A percentile compares a stretch with the other conserved stretches of the same genome.
Evolutionary conservation across 1,139 yeast genomes (phyloP).

Genomic region (Yamadazyma diospyri): DNA sequence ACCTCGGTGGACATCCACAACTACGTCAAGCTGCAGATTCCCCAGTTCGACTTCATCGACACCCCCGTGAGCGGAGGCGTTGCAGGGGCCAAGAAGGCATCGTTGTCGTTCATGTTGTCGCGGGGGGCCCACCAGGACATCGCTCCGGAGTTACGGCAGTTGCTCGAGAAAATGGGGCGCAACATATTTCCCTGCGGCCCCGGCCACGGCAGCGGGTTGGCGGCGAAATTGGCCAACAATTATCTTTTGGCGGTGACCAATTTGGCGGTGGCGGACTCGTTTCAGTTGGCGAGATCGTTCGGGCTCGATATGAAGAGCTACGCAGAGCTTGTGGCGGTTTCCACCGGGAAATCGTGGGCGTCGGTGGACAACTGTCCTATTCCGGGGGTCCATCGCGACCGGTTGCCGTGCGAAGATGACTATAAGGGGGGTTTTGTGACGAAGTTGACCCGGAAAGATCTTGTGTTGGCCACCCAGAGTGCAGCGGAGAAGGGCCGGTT

Average conservation of each 20-base stretch:
- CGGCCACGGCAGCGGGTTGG: conserved; percentile 53
- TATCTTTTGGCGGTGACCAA: conserved; percentile 56
- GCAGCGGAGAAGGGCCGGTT: conserved; percentile 36
- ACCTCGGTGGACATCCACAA: conserved; percentile 43
- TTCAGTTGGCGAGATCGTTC: conserved; percentile 53
- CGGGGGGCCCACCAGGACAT: conserved; percentile 26
- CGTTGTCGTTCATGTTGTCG: conserved; percentile 58
- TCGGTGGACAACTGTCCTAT: conserved; percentile 60
- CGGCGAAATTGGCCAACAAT: conserved; percentile 58
- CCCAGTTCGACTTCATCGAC: conserved; percentile 45
- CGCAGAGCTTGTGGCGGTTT: conserved; percentile 51
- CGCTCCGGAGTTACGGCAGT: conserved; percentile 22
- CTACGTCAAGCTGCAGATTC: conserved; percentile 30
- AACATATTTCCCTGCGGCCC: conserved; percentile 53
- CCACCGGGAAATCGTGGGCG: conserved; percentile 64
- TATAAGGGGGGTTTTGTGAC: conserved; percentile 56
- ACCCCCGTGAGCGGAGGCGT: conserved; percentile 66
- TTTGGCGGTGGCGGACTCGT: conserved; percentile 59
- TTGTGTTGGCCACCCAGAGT: conserved; percentile 51
- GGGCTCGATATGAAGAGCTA: conserved; percentile 49
- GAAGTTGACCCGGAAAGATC: conserved; percentile 53
- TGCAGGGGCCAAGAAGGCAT: conserved; percentile 54
- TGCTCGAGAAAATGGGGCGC: conserved; percentile 49
- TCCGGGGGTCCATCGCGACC: conserved; percentile 46
- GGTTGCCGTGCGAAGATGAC: conserved; percentile 45